Evolutionary conservation across 2,329 filamentous ascomycete species (phyloP), one percentile per base, ranked within the genome.

Genomic region (Trichoderma harzianum): DNA sequence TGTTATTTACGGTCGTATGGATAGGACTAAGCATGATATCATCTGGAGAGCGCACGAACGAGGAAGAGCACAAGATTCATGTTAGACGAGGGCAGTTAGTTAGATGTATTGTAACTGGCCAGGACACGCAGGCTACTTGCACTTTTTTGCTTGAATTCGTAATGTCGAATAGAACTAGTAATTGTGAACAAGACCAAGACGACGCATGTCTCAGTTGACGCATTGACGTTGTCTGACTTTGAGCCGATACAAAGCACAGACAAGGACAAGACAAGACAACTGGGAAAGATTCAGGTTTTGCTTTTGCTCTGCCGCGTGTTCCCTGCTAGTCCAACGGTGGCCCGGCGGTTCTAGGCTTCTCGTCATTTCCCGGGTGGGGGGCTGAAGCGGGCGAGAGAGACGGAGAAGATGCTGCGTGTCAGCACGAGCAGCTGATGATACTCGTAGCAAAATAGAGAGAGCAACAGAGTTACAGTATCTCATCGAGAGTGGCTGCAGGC

Each of bases 351-450:
- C 51, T 43, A 43, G 66, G 55, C 39, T 43, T 43, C 43, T 51
- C 24, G 14, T 69, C 67, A 69, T 61, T 69, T 69, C 57, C 67
- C 55, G 43, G 10, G 57, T 69, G 67, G 67, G 57, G 57, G 66
- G 34, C 36, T 36, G 18, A 18, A 36, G 34, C 14, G 36, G 55
- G 32, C 32, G 64, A 67, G 43, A 67, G 43, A 10, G 14, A 30
- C 11, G 62, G 39, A 30, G 26, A 28, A 30, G 24, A 65, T 8
- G 26, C 24, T 53, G 63, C 47, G n/a, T 36, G 63, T 66, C 63
- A 66, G 63, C 63, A 43, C 32, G 11, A 39, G 30, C 43, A 51
- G n/a, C 21, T 24, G 47, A 53, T 53, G 26, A 18, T 60, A 32
- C 3, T 24, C 12, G 14, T 21, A 34, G 28, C n/a, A 30, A 4